These are phyloP conservation scores for Lasiosphaeris hirsuta DNA, from an alignment of 495 filamentous ascomycete species.

Conservation along the genomic window DNA sequence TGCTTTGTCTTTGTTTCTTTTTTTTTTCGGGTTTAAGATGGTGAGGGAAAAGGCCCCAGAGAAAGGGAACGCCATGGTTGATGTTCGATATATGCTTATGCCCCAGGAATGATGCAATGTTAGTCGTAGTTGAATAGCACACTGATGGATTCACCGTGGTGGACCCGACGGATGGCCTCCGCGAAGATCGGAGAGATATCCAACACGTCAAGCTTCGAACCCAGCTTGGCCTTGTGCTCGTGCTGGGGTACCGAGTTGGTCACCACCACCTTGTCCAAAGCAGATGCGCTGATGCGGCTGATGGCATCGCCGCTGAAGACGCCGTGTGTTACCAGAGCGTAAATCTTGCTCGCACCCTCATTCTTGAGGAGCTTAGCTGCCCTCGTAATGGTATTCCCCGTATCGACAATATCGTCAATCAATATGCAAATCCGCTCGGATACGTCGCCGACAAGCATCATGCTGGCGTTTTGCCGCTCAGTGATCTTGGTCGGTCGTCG, in stretches of 20 bases:
- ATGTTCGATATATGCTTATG: slow-evolving; percentile 19
- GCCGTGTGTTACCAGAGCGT: slow-evolving; percentile 90
- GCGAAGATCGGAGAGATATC: slow-evolving; percentile 92
- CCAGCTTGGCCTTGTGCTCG: slow-evolving; percentile 64
- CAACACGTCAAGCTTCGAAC: slow-evolving; percentile 85
- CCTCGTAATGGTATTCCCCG: slow-evolving; percentile 92
- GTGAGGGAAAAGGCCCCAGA: not conserved
- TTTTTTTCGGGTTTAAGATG: slow-evolving; percentile 17
- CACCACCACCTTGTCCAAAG: slow-evolving; percentile 85
- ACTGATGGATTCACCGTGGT: slow-evolving; percentile 97
- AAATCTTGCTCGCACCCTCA: slow-evolving; percentile 82
- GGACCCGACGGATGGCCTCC: slow-evolving; percentile 94
- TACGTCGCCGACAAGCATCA: slow-evolving; percentile 97
- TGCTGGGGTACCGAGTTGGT: slow-evolving; percentile 92
- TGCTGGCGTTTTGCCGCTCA: slow-evolving; percentile 89
- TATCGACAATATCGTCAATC: slow-evolving; percentile 92
- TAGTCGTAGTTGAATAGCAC: slow-evolving; percentile 91
- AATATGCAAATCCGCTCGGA: slow-evolving; percentile 77
- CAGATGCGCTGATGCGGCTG: slow-evolving; percentile 84
- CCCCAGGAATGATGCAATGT: slow-evolving; percentile 21
- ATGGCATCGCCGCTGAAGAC: slow-evolving; percentile 93
- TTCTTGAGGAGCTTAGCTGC: slow-evolving; percentile 96
- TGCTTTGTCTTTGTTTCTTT: slow-evolving; percentile 26
- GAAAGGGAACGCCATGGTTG: slow-evolving; percentile 19
- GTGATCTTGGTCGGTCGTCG: slow-evolving; percentile 88